Conservation (phyloP, 179 eudicot species). For the Monotropa hypopitys region DNA sequence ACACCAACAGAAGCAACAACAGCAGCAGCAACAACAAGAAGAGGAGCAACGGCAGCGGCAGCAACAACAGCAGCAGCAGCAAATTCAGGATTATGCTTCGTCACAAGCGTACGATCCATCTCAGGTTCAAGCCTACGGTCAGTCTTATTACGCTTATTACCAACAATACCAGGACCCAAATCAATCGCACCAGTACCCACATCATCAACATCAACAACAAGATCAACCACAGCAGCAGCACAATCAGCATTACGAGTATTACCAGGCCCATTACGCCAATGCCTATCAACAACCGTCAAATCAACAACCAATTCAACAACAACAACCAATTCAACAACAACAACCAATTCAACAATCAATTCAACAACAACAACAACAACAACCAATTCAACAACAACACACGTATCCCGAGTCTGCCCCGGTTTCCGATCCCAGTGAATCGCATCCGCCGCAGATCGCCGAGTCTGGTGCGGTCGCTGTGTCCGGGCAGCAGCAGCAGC, state of each 20-base stretch:
- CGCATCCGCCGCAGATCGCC: neutral
- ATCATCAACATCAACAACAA: constrained; percentile 2
- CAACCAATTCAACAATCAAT: neutral
- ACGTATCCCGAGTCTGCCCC: neutral
- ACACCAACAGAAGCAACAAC: constrained; percentile 13
- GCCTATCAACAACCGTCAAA: constrained; percentile 4
- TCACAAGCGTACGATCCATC: constrained; percentile 10
- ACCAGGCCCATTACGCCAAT: constrained; percentile 12
- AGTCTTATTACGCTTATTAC: constrained; percentile 11
- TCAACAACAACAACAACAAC: neutral
- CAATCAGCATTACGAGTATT: constrained; percentile 9
- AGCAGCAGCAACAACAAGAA: neutral
- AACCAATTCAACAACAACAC: neutral
- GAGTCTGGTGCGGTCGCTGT: neutral
- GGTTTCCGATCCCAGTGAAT: neutral
- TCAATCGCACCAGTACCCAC: neutral
- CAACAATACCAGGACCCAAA: constrained; percentile 10
- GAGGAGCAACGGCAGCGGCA: neutral
- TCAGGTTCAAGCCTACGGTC: constrained; percentile 13
- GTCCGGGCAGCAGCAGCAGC: constrained; percentile 6
- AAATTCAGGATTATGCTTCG: neutral
- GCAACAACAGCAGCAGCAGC: constrained; percentile 5
- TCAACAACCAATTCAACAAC: neutral
- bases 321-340: neutral
- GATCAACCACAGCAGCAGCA: constrained; percentile 2